Conservation (phyloP, 2,329 filamentous ascomycete genomes). For the Pseudogymnoascus sp. region DNA sequence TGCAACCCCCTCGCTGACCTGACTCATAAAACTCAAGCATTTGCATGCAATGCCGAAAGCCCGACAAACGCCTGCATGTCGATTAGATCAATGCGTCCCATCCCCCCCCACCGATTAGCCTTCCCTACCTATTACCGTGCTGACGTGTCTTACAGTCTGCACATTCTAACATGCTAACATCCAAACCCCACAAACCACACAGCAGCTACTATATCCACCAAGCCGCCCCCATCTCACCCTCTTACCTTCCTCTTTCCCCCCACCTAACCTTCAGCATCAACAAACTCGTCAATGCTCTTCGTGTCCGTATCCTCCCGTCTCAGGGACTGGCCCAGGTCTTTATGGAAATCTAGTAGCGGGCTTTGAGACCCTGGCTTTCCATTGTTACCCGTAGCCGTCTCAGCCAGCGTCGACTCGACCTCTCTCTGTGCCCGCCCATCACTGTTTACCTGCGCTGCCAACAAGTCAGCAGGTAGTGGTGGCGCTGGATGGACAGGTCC, state of each 20-base stretch:
- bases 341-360: slow-evolving; percentile 42
- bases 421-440: slow-evolving; percentile 22
- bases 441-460: slow-evolving; percentile 20
- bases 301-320: slow-evolving; percentile 25
- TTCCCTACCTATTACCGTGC: slow-evolving; percentile 3
- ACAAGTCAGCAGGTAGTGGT: slow-evolving; percentile 18
- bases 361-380: not conserved
- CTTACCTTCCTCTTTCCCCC: not conserved
- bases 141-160: not conserved
- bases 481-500: slow-evolving; percentile 2
- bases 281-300: slow-evolving; percentile 25
- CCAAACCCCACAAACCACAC: not conserved
- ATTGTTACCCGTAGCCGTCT: slow-evolving; percentile 15
- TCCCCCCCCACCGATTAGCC: not conserved
- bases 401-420: slow-evolving; percentile 20
- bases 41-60: slow-evolving; percentile 6
- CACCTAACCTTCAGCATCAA: slow-evolving; percentile 25
- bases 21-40: not conserved
- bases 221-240: not conserved
- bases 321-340: slow-evolving; percentile 44
- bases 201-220: not conserved
- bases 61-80: slow-evolving; percentile 5
- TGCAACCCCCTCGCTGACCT: not conserved
- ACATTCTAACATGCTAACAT: not conserved
- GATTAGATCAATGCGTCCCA: slow-evolving; percentile 6